Base-by-base conservation (phyloP, 2,329 filamentous ascomycete species). In the Pyricularia sp. region DNA sequence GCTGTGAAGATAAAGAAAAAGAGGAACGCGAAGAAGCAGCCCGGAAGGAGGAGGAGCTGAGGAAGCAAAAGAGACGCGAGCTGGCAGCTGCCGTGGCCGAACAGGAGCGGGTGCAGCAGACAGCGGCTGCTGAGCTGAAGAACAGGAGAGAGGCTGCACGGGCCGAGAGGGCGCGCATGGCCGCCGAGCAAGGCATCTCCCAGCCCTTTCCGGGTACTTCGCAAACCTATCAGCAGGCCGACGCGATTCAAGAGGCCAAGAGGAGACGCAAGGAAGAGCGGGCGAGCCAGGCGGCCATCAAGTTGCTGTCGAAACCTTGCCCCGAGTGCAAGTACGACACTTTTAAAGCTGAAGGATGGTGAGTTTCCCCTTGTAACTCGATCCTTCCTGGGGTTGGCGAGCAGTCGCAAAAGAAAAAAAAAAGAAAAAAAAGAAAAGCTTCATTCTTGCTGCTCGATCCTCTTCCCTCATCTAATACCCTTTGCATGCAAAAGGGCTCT, bases 341-440 rank as follows among this genome's bases (percentile, higher is more conserved):
- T 68, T 74, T 81, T 71, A 83, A 81, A 74, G 78, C 77, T 23
- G 68, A 71, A 0, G 81, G 81, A 65, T 83, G 81, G 81, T 82
- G 69, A 75, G 79, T 75, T 30, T 9, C 50, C 25, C 63, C 28
- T 64, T 58, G 31, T 5, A 4, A 4, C 65, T 28, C 3, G 9
- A 23, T 20, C 5, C 33, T 30, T 31, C 4, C 28, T 10, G 23
- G 28, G 17, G 11, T 25, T 30, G 31, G 31, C 30, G 23, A n/a
- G n/a, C 28, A 12, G 58, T 4, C 23, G 42, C 42, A n/a, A n/a
- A 50, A n/a, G 14, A 10, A 9, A 50, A 50, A 50, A 4, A 17
- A n/a, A n/a, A n/a, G n/a, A n/a, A 50, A n/a, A 4, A 10, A 9
- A 50, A 50, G n/a, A 4, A 17, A n/a, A 3, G 42, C 42, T 9